Evolutionary conservation across 2,329 filamentous ascomycete species (phyloP).

Genomic region (Fusarium sterilihyphosum): DNA sequence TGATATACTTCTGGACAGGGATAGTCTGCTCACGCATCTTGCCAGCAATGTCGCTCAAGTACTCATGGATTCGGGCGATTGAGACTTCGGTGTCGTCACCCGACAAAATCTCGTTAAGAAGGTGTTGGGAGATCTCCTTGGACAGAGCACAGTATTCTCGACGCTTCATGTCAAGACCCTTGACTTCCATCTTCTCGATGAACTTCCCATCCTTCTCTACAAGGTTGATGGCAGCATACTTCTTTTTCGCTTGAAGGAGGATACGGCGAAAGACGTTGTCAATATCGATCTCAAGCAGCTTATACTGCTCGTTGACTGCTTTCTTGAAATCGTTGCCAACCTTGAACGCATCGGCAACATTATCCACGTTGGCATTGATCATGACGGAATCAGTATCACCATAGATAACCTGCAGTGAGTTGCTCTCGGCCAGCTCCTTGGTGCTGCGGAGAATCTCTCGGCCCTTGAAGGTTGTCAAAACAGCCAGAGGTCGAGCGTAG

Average conservation of each 20-base stretch:
- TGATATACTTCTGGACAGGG: conserved; percentile 89
- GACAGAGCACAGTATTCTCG: conserved; percentile 96
- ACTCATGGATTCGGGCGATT: conserved; percentile 90
- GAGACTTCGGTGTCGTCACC: conserved; percentile 91
- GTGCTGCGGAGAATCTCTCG: conserved; percentile 97
- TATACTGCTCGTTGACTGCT: conserved; percentile 93
- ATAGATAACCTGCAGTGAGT: conserved; percentile 93
- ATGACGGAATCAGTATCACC: conserved; percentile 99
- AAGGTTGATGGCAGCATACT: conserved; percentile 97
- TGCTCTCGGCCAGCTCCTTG: conserved; percentile 93
- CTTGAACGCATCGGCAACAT: conserved; percentile 87
- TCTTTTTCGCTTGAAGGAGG: conserved; percentile 96
- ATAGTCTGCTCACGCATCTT: conserved; percentile 87
- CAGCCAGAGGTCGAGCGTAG: conserved; percentile 92
- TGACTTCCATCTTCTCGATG: conserved; percentile 95
- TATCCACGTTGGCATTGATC: conserved; percentile 99
- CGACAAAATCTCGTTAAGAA: conserved; percentile 94
- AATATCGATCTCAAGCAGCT: conserved; percentile 94
- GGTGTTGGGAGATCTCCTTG: conserved; percentile 90
- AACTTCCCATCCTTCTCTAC: conserved; percentile 89
- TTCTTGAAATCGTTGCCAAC: conserved; percentile 96
- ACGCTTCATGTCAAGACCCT: conserved; percentile 97
- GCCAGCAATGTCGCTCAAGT: conserved; percentile 82
- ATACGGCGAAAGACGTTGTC: conserved; percentile 97
- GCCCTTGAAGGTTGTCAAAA: conserved; percentile 96